Conservation (phyloP, 2,329 filamentous ascomycete genomes). For the Emydomyces testavorans region DNA sequence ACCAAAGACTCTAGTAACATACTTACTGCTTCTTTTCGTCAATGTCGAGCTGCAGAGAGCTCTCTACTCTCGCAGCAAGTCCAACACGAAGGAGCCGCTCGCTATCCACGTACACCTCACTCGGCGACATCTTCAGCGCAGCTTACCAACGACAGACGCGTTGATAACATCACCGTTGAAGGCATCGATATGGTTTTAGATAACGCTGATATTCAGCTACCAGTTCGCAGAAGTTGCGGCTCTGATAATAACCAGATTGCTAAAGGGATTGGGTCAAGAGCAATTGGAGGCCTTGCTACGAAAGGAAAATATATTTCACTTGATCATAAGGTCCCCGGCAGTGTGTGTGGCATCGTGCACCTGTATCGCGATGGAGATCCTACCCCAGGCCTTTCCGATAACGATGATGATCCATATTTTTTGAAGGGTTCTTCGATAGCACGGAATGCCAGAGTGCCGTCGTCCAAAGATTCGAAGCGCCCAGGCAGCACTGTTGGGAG, state of each 20-base stretch:
- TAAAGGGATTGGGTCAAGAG: constrained; percentile 40
- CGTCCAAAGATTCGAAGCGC: constrained; percentile 15
- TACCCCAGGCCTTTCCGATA: constrained; percentile 45
- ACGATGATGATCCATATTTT: constrained; percentile 37
- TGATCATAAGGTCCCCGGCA: constrained; percentile 58
- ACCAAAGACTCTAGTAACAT: not conserved
- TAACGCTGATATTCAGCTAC: constrained; percentile 23
- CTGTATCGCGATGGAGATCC: constrained; percentile 80
- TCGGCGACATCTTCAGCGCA: constrained; percentile 20
- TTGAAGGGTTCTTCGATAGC: constrained; percentile 31
- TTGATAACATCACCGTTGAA: constrained; percentile 65
- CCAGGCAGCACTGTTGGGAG: constrained; percentile 7
- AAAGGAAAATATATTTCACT: constrained; percentile 69
- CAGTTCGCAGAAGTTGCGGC: constrained; percentile 17
- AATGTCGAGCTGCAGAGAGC: constrained; percentile 1
- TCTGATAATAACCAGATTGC: constrained; percentile 35
- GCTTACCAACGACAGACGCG: constrained; percentile 57
- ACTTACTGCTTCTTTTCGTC: not conserved
- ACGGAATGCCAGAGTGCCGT: constrained; percentile 19
- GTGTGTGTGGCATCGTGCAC: constrained; percentile 88
- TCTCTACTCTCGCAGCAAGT: constrained; percentile 2
- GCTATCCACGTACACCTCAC: constrained; percentile 36
- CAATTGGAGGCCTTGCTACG: constrained; percentile 57
- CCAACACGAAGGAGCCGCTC: constrained; percentile 18
- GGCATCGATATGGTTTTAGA: constrained; percentile 58